Percentiles rank a stretch among this genome's conserved stretches.
Conservation (phyloP, 768 basidiomycete species). For the Mycena rebaudengoi region DNA sequence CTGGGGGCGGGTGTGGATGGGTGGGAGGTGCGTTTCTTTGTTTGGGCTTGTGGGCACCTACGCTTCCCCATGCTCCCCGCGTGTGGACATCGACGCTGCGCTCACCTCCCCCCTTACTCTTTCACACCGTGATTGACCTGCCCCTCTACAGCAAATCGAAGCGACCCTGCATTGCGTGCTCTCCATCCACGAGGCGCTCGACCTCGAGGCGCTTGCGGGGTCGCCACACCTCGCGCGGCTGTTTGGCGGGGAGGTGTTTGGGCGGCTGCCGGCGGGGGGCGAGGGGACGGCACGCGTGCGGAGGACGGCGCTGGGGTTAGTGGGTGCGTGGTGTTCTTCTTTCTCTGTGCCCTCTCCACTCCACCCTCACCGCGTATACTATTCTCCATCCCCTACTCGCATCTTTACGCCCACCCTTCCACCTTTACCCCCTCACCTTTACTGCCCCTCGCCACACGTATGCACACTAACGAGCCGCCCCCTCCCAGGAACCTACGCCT, state of each 20-base stretch:
- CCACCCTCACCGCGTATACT: no score
- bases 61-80: not conserved
- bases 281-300: conserved; percentile 57
- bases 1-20: conserved; percentile 56
- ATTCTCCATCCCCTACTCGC: not conserved
- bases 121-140: not conserved
- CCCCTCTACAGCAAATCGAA: conserved; percentile 73
- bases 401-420: not conserved
- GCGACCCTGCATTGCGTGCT: conserved; percentile 87
- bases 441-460: not conserved
- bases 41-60: not conserved
- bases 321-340: conserved; percentile 59
- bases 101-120: not conserved
- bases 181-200: conserved; percentile 88
- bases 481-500: conserved; percentile 18
- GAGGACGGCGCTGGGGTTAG: conserved; percentile 75
- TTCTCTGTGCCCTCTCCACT: not conserved
- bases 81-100: not conserved
- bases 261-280: conserved; percentile 64
- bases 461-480: not conserved
- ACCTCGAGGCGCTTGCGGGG: conserved; percentile 46
- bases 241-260: conserved; percentile 78
- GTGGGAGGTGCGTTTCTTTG: conserved; percentile 72
- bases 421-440: not conserved
- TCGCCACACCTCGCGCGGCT: conserved; percentile 54